These are phyloP conservation scores for Zygosaccharomyces bisporus DNA, from an alignment of 805 yeast genomes.

Conservation along the genomic window DNA sequence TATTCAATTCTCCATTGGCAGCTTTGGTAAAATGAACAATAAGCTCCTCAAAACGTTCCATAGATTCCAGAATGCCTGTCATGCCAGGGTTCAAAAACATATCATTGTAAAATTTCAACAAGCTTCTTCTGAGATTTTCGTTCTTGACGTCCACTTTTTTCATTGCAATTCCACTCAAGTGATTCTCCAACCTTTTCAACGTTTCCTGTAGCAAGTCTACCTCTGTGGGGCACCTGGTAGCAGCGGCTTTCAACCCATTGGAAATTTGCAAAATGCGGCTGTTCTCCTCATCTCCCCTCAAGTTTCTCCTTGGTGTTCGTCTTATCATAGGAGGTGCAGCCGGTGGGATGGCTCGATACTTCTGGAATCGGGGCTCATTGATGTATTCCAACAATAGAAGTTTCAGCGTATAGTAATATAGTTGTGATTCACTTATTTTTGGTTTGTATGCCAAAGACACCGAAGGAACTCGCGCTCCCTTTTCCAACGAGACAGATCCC, in stretches of 20 bases:
- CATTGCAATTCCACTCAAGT: constrained; percentile 46
- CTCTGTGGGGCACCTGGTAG: constrained; percentile 19
- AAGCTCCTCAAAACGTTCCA: constrained; percentile 42
- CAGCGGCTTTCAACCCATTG: constrained; percentile 6
- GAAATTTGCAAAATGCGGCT: constrained; percentile 16
- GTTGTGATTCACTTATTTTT: constrained; percentile 19
- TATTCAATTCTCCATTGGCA: constrained; percentile 50
- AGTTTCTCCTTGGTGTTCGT: constrained; percentile 4
- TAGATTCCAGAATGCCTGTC: constrained; percentile 29
- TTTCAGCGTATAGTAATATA: constrained; percentile 53
- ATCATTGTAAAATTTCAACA: constrained; percentile 61
- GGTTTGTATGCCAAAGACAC: constrained; percentile 12
- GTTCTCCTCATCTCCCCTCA: constrained; percentile 9
- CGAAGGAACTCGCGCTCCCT: constrained; percentile 9
- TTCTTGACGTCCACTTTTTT: constrained; percentile 35
- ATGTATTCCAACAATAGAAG: constrained; percentile 55
- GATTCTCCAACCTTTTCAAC: constrained; percentile 39
- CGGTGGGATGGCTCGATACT: constrained; percentile 4
- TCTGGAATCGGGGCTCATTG: constrained; percentile 60
- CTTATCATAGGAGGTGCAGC: constrained; percentile 3
- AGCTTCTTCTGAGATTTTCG: constrained; percentile 52
- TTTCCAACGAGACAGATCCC: constrained; percentile 10
- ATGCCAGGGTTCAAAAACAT: constrained; percentile 43
- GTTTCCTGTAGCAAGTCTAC: constrained; percentile 38
- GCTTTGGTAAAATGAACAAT: constrained; percentile 50